Evolutionary conservation across 192 early-diverging fungal species (phyloP), one percentile per base, ranked within the genome.

Genomic region (Thoreauomyces humboldtii): DNA sequence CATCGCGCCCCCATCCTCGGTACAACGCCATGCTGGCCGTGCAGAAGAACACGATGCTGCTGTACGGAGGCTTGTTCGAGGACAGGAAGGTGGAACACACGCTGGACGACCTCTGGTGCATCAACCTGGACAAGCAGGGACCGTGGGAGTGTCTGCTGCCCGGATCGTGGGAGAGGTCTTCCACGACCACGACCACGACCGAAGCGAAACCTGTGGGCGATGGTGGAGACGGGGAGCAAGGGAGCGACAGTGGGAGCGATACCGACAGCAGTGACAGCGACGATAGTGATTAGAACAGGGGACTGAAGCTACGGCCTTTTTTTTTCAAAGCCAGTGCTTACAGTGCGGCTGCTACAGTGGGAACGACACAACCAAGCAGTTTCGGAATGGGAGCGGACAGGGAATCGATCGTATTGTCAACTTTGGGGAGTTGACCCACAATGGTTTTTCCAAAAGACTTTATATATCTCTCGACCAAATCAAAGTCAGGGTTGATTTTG

Each of bases 21-120:
- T 90, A 85, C 63, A 88, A 87, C 65, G 66, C 81, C 12, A 90
- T 88, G 87, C 53, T 88, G 72, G 73, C 77, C 4, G 81, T 87
- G 17, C 68, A 76, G 19, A 76, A 77, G 35, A 78, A 74, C 15
- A 75, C 65, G 6, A 63, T 88, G 24, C 83, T 82, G 53, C 56
- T 89, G 43, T 80, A 77, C 64, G 88, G 88, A 9, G 88, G 88
- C 3, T 79, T 90, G 44, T 53, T 87, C 25, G 88, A 90, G 61
- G 67, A 77, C n/a, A 70, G 68, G 15, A 76, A 80, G 47, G 72
- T 78, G 44, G 88, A 90, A 63, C 73, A 81, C 58, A 88, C 87
- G 0, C 61, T 85, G 50, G 63, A 67, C 25, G 79, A 88, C 67
- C 70, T 88, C 27, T 88, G 83, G 77, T 65, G 76, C 7, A 41